Conservation (phyloP, 2,329 filamentous ascomycete genomes). For the Alternaria burnsii region DNA sequence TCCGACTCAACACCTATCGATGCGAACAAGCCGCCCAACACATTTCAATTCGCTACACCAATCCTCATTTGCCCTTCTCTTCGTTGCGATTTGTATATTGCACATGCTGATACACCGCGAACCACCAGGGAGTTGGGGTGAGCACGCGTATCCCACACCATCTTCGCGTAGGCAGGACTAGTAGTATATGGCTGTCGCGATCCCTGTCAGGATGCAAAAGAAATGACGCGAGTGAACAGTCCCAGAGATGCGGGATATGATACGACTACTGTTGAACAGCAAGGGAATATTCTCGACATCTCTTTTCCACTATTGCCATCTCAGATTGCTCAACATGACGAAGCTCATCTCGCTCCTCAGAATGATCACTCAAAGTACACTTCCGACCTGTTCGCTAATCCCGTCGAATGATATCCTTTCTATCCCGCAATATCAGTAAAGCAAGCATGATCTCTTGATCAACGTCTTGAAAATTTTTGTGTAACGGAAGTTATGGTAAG, state of each 20-base stretch:
- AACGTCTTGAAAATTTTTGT: too few species aligned
- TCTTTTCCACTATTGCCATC: background rate
- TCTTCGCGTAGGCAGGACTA: background rate
- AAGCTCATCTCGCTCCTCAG: background rate
- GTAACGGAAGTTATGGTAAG: too few species aligned
- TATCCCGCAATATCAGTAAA: too few species aligned
- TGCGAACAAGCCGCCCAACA: slow-evolving; percentile 1
- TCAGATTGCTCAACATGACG: background rate
- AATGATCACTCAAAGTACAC: too few species aligned
- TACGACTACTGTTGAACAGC: background rate
- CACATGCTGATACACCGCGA: fast-evolving
- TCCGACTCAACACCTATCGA: slow-evolving; percentile 13
- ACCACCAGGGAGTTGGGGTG: background rate
- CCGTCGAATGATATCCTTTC: too few species aligned
- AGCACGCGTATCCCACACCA: background rate
- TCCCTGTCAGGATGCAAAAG: background rate
- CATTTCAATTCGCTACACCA: background rate
- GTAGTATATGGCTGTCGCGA: background rate
- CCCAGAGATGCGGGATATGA: background rate
- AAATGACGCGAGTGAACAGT: background rate
- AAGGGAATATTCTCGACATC: background rate
- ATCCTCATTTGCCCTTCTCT: background rate
- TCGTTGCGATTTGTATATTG: fast-evolving
- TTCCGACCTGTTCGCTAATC: too few species aligned
- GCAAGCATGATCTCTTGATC: too few species aligned